Base-by-base conservation (phyloP, 352 stramenopile species). In the Pythium vanterpoolii region DNA sequence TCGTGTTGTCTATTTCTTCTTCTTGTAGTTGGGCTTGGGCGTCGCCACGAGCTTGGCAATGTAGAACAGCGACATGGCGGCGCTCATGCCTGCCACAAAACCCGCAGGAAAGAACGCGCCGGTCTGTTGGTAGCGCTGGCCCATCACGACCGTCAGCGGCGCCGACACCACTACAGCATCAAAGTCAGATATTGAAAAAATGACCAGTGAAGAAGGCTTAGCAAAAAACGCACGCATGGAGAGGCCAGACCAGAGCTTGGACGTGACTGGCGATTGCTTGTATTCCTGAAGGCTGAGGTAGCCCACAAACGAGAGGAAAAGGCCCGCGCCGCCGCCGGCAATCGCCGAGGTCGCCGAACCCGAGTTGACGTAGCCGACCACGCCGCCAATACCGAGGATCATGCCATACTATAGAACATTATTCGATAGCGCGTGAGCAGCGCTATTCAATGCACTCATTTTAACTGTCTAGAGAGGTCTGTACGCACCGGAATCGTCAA, bases 201-300 rank as follows among this genome's bases (percentile, higher is more conserved):
- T 43, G 7, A 44, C 38, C 8, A 44, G 5, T 21, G 13, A n/a
- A 21, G 38, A 21, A 21, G 38, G 5, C 13, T 7, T 21, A 5
- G 19, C 8, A 23, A 43, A 43, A 5, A 4, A 72, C 60, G 23
- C 57, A 64, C 71, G 65, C 51, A 89, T 67, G 16, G 78, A 90
- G 18, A 91, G 52, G 4, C 64, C 80, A 7, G 85, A 79, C 85
- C 85, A 94, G 42, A 90, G 63, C 71, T 92, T 94, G 52, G 81
- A 92, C 43, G 77, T 84, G 51, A 90, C 75, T 0, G 83, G 77
- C 59, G 74, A 86, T 69, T 92, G 83, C 64, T 72, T 80, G 72
- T 90, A 93, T 59, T 93, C 84, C 65, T 89, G 86, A 61, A 90
- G 89, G 66, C 82, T 92, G 66, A 76, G 85, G 68, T 90, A 92